Evolutionary conservation across 495 filamentous ascomycete genomes (phyloP), one percentile per base, ranked within the genome.

Genomic region (Xylaria flabelliformis): DNA sequence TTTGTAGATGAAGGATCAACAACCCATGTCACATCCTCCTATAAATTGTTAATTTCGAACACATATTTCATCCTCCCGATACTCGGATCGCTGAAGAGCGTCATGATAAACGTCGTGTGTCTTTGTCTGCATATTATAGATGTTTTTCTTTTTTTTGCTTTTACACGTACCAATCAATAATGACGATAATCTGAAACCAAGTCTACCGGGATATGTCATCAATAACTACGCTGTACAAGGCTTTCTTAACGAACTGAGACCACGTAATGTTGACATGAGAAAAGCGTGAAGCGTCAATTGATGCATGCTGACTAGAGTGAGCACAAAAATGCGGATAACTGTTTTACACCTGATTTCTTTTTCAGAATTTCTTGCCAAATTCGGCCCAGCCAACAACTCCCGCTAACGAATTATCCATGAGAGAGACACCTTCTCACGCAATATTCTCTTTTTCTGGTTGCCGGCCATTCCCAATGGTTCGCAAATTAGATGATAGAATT

Each of bases 281-380:
- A 66, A 53, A 39, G 64, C 46, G 32, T 34, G 64, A 66, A 67
- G 64, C 46, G 34, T 67, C 44, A 67, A 67, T 67, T 67, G 44
- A 19, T 67, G 46, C 53, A 67, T 32, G 36, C 44, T 36, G 29
- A 46, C 41, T 48, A 29, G 44, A 24, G 29, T 34, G 13, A 17
- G n/a, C 29, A 41, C 50, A 15, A 50, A 17, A 53, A 63, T 62
- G 46, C 58, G 50, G 50, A 53, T 67, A 21, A 12, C 53, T 44
- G 39, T 69, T 69, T 41, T 59, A 69, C 67, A 69, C 61, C 53
- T 53, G 26, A 26, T 69, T 46, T n/a, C n/a, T 17, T 69, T 58
- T 61, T 12, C 9, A 24, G 19, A 12, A 21, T 42, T 53, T 32
- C 12, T 56, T 2, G 53, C 53, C 53, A 56, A 56, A 56, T 56